Conservation (phyloP, 1,139 yeast species). For the Wickerhamiella infanticola region DNA sequence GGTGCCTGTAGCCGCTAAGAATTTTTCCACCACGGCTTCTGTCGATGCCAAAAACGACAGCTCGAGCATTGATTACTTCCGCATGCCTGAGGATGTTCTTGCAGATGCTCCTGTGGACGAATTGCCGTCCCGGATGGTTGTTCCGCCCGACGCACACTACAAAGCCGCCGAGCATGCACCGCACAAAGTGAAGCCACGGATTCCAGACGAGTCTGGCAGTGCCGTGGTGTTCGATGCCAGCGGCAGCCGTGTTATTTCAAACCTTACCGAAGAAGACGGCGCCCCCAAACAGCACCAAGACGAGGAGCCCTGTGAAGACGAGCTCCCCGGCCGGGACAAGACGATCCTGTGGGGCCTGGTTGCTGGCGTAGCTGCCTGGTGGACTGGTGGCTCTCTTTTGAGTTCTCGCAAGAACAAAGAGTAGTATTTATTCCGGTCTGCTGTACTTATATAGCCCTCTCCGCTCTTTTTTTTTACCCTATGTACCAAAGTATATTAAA, state of each 20-base stretch:
- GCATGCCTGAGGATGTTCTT: conserved; percentile 21
- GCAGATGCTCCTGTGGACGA: conserved; percentile 11
- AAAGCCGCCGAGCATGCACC: conserved; percentile 6
- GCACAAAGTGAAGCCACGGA: conserved; percentile 12
- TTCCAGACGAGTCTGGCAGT: conserved; percentile 15
- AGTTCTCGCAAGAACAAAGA: conserved; percentile 11
- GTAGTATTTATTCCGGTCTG: not conserved
- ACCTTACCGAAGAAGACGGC: conserved; percentile 13
- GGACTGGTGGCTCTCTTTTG: conserved; percentile 17
- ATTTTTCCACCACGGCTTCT: conserved; percentile 1
- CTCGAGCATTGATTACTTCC: conserved; percentile 29
- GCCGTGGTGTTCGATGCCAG: conserved; percentile 15
- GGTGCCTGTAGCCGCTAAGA: not conserved
- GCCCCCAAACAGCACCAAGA: conserved; percentile 6
- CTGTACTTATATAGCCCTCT: too few species aligned
- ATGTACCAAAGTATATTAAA: too few species aligned
- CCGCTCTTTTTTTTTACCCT: too few species aligned
- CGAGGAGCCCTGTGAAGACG: conserved; percentile 5
- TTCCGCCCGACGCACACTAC: conserved; percentile 22
- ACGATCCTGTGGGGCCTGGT: conserved; percentile 20
- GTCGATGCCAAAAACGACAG: conserved; percentile 27
- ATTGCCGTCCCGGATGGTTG: conserved; percentile 25
- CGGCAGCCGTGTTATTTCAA: conserved; percentile 12
- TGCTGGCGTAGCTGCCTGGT: conserved; percentile 24
- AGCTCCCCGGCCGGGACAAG: conserved; percentile 19